These are phyloP conservation scores for Paecilomyces dactylethromorphus DNA, from an alignment of 2,329 filamentous ascomycete genomes.

Conservation along the genomic window DNA sequence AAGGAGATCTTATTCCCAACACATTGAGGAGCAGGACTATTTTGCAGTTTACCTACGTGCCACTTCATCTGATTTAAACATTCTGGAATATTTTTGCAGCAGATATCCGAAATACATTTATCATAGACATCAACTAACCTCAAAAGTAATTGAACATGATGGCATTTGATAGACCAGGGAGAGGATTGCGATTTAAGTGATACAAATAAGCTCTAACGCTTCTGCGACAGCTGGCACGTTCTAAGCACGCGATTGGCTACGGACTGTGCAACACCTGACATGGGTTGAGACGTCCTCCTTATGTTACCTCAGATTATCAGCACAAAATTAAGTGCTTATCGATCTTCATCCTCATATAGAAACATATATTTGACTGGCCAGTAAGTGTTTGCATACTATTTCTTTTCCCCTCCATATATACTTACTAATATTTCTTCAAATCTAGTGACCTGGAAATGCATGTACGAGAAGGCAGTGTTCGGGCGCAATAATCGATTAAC, in stretches of 20 bases:
- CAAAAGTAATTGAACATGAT: not conserved
- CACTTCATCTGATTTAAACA: too few relatives aligned
- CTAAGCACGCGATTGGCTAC: not conserved
- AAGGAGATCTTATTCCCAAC: too few relatives aligned
- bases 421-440: not conserved
- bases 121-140: too few relatives aligned
- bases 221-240: not conserved
- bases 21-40: too few relatives aligned
- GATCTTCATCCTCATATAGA: not conserved
- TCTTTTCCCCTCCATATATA: too few relatives aligned
- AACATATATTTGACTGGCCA: not conserved
- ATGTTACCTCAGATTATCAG: not conserved
- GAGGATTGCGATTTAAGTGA: not conserved
- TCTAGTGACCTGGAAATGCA: not conserved
- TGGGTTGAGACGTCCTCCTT: not conserved
- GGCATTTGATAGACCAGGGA: not conserved
- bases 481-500: too few relatives aligned
- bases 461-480: not conserved
- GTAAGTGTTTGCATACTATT: too few relatives aligned
- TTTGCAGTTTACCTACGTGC: too few relatives aligned
- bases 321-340: not conserved
- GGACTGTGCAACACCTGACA: not conserved
- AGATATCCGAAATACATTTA: too few relatives aligned
- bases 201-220: not conserved
- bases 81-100: too few relatives aligned